phyloP scores from a whole-genome alignment of 129 eudicot genomes.

The Escallonia rubra region DNA sequence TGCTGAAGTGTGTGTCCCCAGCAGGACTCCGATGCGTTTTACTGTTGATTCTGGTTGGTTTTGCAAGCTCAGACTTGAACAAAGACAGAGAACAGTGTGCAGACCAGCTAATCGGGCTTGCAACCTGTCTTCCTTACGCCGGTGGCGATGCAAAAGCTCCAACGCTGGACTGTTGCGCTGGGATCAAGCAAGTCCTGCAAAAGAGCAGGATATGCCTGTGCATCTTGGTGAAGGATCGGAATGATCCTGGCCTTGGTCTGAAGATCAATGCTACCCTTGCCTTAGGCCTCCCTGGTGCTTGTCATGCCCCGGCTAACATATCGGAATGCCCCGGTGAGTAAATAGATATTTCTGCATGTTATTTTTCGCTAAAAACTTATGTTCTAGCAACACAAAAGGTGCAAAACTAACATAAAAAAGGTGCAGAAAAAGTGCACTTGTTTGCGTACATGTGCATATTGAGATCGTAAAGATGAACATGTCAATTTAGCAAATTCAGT shows the following conservation, averaged over 20 bases:
- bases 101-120: slow-evolving; percentile 31
- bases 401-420: too few relatives aligned
- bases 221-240: slow-evolving; percentile 53
- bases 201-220: slow-evolving; percentile 52
- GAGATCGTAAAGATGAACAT: too few relatives aligned
- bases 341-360: too few relatives aligned
- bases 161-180: slow-evolving; percentile 52
- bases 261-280: slow-evolving; percentile 66
- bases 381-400: too few relatives aligned
- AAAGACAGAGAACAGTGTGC: slow-evolving; percentile 50
- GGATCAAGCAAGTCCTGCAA: slow-evolving; percentile 43
- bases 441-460: too few relatives aligned
- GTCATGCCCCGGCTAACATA: slow-evolving; percentile 40
- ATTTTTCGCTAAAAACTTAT: too few relatives aligned
- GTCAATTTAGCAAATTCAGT: too few relatives aligned
- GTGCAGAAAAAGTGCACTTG: too few relatives aligned
- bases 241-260: slow-evolving; percentile 57
- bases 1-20: not conserved
- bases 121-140: slow-evolving; percentile 60
- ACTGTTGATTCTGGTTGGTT: not conserved
- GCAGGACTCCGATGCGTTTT: not conserved
- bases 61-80: slow-evolving; percentile 21
- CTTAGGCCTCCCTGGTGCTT: slow-evolving; percentile 42
- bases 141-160: slow-evolving; percentile 55
- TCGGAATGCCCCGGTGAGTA: slow-evolving; percentile 55